Conservation (phyloP, 1,139 yeast genomes). For the Taphrina wiesneri region DNA sequence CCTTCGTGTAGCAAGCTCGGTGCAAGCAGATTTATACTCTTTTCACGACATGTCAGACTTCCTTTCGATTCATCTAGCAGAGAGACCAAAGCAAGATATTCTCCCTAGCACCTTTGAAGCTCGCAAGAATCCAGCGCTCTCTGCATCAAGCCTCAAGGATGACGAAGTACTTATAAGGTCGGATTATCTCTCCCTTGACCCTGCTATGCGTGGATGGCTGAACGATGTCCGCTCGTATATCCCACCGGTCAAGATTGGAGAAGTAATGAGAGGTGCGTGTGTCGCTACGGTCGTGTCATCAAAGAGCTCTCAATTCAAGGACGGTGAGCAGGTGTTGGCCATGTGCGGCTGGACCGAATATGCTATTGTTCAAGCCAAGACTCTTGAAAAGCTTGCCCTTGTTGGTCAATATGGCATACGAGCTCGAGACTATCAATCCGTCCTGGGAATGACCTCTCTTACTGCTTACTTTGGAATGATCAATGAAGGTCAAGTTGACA, state of each 20-base stretch:
- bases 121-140: constrained; percentile 16
- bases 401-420: constrained; percentile 35
- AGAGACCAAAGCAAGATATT: constrained; percentile 35
- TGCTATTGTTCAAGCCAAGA: constrained; percentile 43
- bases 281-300: constrained; percentile 55
- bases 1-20: too few species aligned
- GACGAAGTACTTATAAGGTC: constrained; percentile 55
- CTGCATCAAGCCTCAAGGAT: constrained; percentile 44
- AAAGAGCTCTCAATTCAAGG: constrained; percentile 47
- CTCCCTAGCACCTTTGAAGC: constrained; percentile 38
- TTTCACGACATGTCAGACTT: constrained; percentile 8
- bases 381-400: constrained; percentile 36
- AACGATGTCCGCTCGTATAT: constrained; percentile 53
- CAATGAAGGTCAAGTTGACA: constrained; percentile 42
- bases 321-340: constrained; percentile 53
- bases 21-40: too few species aligned
- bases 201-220: constrained; percentile 67
- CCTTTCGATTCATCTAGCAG: constrained; percentile 29
- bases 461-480: constrained; percentile 64
- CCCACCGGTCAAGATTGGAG: constrained; percentile 54
- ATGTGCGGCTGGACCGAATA: constrained; percentile 52
- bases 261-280: constrained; percentile 55
- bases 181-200: constrained; percentile 62
- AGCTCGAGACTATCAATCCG: constrained; percentile 47
- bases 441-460: constrained; percentile 59